Evolutionary conservation across 2,329 filamentous ascomycete genomes (phyloP).

Genomic region (Aspergillus pseudonomiae): DNA sequence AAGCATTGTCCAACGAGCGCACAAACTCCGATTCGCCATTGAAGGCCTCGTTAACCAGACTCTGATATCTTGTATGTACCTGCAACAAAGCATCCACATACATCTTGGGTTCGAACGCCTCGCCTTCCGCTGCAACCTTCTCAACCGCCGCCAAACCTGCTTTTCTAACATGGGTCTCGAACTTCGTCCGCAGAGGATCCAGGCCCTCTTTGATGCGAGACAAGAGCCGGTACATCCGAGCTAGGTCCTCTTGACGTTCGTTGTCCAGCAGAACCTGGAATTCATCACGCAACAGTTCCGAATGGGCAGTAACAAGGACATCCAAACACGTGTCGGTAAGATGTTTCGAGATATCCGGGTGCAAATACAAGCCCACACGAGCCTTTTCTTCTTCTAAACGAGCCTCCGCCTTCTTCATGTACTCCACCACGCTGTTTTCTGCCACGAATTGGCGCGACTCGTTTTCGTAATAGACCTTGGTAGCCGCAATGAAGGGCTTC

Average conservation of each 20-base stretch:
- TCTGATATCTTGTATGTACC: constrained; percentile 90
- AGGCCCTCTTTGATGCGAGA: constrained; percentile 88
- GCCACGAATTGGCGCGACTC: constrained; percentile 94
- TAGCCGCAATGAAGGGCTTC: constrained; percentile 84
- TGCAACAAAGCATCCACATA: constrained; percentile 95
- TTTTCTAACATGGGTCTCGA: constrained; percentile 90
- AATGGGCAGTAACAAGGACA: constrained; percentile 87
- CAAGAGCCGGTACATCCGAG: constrained; percentile 91
- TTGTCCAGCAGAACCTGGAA: constrained; percentile 94
- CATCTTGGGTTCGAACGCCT: constrained; percentile 91
- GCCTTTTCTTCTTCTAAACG: constrained; percentile 91
- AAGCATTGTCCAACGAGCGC: constrained; percentile 92
- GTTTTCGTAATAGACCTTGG: constrained; percentile 80
- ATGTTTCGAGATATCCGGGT: constrained; percentile 81
- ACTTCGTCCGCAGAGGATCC: constrained; percentile 81
- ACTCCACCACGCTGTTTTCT: constrained; percentile 96
- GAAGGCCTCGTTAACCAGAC: constrained; percentile 88
- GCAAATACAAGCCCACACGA: constrained; percentile 87
- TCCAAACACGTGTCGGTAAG: constrained; percentile 87
- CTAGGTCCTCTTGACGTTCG: constrained; percentile 92
- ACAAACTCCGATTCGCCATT: constrained; percentile 96
- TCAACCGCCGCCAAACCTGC: constrained; percentile 85
- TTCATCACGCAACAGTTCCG: constrained; percentile 83
- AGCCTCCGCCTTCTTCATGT: constrained; percentile 98
- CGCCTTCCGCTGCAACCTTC: constrained; percentile 85